Conservation (phyloP, 2,329 filamentous ascomycete genomes). For the Colletotrichum sp. region DNA sequence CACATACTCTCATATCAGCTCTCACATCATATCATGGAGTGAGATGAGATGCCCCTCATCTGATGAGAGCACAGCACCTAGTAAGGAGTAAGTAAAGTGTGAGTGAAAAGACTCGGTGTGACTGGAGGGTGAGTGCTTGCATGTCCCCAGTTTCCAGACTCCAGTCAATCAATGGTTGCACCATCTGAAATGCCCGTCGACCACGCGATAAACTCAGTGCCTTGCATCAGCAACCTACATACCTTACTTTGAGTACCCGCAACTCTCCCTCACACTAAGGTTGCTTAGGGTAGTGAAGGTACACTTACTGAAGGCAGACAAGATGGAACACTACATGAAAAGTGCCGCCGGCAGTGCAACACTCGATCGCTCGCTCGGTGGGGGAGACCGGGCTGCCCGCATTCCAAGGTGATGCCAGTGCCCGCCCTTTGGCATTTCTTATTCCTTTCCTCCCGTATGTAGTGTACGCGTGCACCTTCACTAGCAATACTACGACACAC, state of each 20-base stretch:
- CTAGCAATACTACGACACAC: neutral
- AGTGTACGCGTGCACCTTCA: neutral
- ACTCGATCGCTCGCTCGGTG: neutral
- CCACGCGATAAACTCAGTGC: neutral
- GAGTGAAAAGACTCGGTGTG: neutral
- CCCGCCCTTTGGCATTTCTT: neutral
- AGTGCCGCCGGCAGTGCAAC: neutral
- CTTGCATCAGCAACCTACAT: neutral
- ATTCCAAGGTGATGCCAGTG: neutral
- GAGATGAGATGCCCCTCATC: neutral
- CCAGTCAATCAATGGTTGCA: neutral
- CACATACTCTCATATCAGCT: neutral
- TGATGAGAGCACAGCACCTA: neutral
- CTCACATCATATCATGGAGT: neutral
- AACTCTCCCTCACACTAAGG: neutral
- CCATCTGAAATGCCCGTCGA: neutral
- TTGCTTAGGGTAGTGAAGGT: neutral
- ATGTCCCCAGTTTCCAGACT: neutral
- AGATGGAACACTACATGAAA: neutral
- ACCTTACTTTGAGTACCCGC: neutral
- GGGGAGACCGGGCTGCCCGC: neutral
- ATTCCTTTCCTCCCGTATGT: neutral
- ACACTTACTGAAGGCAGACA: neutral
- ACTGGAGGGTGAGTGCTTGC: neutral
- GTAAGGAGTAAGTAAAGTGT: neutral